Evolutionary conservation across 2,329 filamentous ascomycete genomes (phyloP), one percentile per base, ranked within the genome.

Genomic region (Coniosporium uncinatum): DNA sequence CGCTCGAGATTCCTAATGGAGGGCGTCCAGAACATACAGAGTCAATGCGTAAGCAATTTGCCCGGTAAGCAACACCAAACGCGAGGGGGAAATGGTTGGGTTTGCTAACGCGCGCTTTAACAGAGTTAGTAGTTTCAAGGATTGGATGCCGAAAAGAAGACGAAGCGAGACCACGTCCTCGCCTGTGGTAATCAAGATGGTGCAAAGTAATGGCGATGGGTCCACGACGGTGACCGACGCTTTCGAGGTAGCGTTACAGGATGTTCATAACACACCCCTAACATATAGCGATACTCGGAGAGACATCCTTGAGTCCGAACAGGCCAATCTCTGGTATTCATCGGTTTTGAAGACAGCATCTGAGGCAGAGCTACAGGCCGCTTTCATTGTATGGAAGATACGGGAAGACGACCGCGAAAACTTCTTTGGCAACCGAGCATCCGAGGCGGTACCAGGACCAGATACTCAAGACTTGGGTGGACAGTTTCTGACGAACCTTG

Each of bases 401-500:
- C 55, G 67, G n/a, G 67, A 71, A 42, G 55, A 61, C 47, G 68
- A 71, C 47, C 54, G 67, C 3, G 50, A 52, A 20, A 45, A 52
- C 5, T 51, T 62, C 1, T 71, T 66, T 41, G 68, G 67, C 16
- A 70, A 69, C 39, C 41, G 57, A 5, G 55, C 67, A 1, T 58
- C 62, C 3, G 68, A 71, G 49, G 56, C 55, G 0, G 51, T 71
- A 4, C 67, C 67, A 14, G 53, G 46, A 3, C 43, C 52, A 1
- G 41, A 59, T 0, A 63, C 64, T 4, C 53, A 53, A n/a, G 67
- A 71, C 40, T 68, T 71, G 64, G 68, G 68, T 8, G 68, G 67
- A 5, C 65, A 66, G 27, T 71, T 69, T 42, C 54, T 71, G 3
- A 63, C 63, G 17, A 70, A 70, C 51, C 64, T 63, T 44, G 47